These are phyloP conservation scores for Aspergillus sp. DNA, from an alignment of 2,329 filamentous ascomycete genomes.

Conservation along the genomic window DNA sequence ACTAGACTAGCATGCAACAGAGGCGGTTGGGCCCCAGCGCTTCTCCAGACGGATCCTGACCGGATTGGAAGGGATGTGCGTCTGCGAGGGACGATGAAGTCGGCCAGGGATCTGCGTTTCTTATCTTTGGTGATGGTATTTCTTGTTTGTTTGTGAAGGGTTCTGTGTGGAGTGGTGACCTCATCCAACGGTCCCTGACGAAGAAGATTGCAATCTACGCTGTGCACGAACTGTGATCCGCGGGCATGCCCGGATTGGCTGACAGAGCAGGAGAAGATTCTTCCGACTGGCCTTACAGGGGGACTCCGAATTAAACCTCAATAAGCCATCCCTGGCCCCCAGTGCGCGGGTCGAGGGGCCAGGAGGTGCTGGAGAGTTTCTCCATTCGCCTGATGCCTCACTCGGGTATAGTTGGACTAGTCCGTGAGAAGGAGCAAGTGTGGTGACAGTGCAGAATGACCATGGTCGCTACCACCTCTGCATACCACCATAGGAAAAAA, in stretches of 20 bases:
- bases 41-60: background rate
- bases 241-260: too few species aligned
- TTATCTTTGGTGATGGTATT: background rate
- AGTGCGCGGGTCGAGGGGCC: too few species aligned
- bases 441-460: slow-evolving; percentile 35
- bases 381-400: background rate
- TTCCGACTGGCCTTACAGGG: too few species aligned
- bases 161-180: too few species aligned
- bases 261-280: too few species aligned
- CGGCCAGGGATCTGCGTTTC: background rate
- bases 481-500: slow-evolving; percentile 11
- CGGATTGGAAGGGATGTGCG: background rate
- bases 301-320: too few species aligned
- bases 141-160: background rate
- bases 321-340: too few species aligned
- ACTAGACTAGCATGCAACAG: too few species aligned
- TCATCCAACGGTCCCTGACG: background rate
- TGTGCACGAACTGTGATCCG: too few species aligned
- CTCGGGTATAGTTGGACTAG: background rate
- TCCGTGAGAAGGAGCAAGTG: background rate
- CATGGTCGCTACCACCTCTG: slow-evolving; percentile 15
- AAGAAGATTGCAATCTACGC: background rate
- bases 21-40: background rate
- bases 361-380: background rate
- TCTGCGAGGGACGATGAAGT: background rate